Conservation (phyloP, 208 protist species). For the Crithidia sp. region DNA sequence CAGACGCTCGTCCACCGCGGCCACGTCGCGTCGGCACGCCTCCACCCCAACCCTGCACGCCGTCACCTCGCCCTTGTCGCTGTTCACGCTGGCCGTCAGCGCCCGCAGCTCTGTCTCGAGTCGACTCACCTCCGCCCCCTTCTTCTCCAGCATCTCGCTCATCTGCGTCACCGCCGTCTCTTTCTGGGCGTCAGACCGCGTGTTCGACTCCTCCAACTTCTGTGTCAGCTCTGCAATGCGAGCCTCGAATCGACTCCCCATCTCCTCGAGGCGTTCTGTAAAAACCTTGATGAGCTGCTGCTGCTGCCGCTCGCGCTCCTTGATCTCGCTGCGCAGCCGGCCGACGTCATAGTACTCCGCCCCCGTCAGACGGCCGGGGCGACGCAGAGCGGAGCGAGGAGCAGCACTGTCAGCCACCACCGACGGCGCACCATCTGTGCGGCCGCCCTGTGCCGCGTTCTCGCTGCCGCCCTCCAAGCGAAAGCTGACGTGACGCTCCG, state of each 20-base stretch:
- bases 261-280: conserved; percentile 39
- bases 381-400: neutral
- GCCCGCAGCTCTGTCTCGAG: conserved; percentile 23
- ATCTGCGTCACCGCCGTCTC: conserved; percentile 14
- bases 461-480: neutral
- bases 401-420: neutral
- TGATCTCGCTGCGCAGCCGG: conserved; percentile 11
- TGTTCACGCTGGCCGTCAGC: conserved; percentile 11
- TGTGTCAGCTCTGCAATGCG: conserved; percentile 19
- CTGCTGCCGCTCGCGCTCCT: conserved; percentile 23
- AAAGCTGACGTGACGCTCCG: conserved; percentile 2
- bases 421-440: neutral
- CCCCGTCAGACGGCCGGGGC: conserved; percentile 17
- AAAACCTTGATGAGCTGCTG: conserved; percentile 76
- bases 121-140: conserved; percentile 5
- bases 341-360: conserved; percentile 8
- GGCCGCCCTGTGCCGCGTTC: neutral
- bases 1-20: conserved; percentile 18
- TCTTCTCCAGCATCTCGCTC: conserved; percentile 6
- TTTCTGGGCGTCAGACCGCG: conserved; percentile 11
- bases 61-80: conserved; percentile 18
- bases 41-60: conserved; percentile 22
- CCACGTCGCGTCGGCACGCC: conserved; percentile 24
- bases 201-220: conserved; percentile 20
- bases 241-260: conserved; percentile 35